Evolutionary conservation across 495 filamentous ascomycete genomes (phyloP), one percentile per base, ranked within the genome.

Genomic region (Penicillium malachiteum): DNA sequence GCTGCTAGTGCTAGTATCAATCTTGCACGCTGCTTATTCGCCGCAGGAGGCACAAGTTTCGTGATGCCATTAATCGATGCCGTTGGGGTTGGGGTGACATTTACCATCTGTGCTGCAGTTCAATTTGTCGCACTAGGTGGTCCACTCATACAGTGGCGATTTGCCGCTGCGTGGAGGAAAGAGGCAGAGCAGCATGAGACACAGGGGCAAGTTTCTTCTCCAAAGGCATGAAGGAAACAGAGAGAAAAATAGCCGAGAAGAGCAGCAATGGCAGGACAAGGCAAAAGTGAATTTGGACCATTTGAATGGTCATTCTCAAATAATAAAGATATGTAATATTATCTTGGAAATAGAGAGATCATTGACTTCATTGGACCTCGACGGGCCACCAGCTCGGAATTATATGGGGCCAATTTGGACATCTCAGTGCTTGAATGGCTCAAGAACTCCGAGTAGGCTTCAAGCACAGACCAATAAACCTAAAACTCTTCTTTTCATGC

Each of bases 1-100:
- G 82, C 85, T 0, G 85, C 85, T 0, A 84, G 83, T 9, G 87
- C 88, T 0, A 84, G 84, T 7, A 81, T 85, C 52, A 90, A 91
- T 59, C 67, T 91, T 9, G 81, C 83, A 0, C 60, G 86, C 33
- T 90, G 86, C 61, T 52, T 87, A 39, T 71, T 90, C 33, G 87
- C 86, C 4, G 88, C 86, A 2, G 86, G 71, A 0, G 81, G 81
- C 0, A 84, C 81, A 9, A 87, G 81, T 1, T 75, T 80, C 4
- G 81, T 89, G 31, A 76, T 79, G 53, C 82, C 82, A 0, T 79
- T 90, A 79, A 81, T 86, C 21, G 64, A 82, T 41, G 74, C 62
- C 0, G 78, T 88, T 60, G 88, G 88, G 0, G 70, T 72, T 39
- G 80, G 78, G 0, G 51, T 63, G 0, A 57, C 64, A 0, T 72